These are phyloP conservation scores for Pseudovirgaria hyperparasitica DNA, from an alignment of 2,329 filamentous ascomycete species.

Conservation along the genomic window DNA sequence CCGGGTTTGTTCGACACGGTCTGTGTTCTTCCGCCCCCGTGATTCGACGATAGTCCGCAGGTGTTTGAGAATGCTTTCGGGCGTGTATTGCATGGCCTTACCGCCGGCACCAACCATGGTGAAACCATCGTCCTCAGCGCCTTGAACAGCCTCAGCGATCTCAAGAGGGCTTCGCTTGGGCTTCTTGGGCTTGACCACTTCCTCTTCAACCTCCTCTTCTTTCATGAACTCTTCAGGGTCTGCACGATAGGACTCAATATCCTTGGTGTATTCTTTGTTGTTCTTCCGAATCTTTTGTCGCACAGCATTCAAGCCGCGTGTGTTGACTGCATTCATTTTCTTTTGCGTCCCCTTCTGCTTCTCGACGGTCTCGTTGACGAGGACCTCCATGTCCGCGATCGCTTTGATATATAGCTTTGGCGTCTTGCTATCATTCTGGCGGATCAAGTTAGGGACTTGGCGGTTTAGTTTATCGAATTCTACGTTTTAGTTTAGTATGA, in stretches of 20 bases:
- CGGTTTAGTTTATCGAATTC: constrained; percentile 93
- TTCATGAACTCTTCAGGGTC: constrained; percentile 83
- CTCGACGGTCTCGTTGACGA: constrained; percentile 82
- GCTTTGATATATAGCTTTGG: constrained; percentile 91
- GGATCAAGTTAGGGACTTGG: constrained; percentile 48
- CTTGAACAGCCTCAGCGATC: constrained; percentile 37
- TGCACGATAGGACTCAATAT: constrained; percentile 76
- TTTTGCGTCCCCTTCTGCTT: constrained; percentile 94
- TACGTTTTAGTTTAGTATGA: constrained; percentile 28
- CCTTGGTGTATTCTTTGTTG: constrained; percentile 83
- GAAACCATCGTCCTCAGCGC: constrained; percentile 73
- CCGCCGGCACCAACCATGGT: constrained; percentile 80
- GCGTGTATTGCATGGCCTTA: constrained; percentile 80
- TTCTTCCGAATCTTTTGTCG: constrained; percentile 99
- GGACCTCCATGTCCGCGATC: constrained; percentile 85
- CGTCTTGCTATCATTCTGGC: constrained; percentile 54
- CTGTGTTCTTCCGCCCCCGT: constrained; percentile 97
- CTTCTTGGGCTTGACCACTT: constrained; percentile 38
- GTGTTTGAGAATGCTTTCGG: constrained; percentile 97
- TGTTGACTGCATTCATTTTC: constrained; percentile 97
- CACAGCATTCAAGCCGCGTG: constrained; percentile 87
- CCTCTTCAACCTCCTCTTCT: constrained; percentile 68
- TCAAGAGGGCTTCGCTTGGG: constrained; percentile 33
- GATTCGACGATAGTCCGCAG: constrained; percentile 87
- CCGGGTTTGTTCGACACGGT: constrained; percentile 85